phyloP scores from a whole-genome alignment of 2,329 filamentous ascomycete species.

The Metarhizium rileyi region DNA sequence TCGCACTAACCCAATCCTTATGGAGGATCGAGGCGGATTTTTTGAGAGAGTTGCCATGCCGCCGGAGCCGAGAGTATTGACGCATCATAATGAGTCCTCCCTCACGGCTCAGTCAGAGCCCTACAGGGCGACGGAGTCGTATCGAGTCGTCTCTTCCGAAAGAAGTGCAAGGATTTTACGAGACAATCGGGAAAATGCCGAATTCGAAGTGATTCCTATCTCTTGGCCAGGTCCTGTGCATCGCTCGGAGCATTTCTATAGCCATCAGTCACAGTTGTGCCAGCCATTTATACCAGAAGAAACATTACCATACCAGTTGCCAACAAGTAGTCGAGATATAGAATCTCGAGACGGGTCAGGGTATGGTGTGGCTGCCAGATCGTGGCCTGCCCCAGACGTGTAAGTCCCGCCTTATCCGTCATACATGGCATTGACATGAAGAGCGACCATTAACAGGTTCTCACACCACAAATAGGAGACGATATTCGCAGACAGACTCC shows the following conservation, averaged over 20 bases:
- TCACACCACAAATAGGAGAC: neutral
- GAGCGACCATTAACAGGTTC: neutral
- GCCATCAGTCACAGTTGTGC: neutral
- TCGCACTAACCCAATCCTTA: constrained; percentile 24
- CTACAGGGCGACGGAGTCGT: constrained; percentile 7
- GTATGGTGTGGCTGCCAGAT: neutral
- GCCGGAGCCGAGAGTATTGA: neutral
- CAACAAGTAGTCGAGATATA: neutral
- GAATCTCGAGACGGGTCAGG: neutral
- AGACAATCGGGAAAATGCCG: constrained; percentile 11
- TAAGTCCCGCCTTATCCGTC: neutral
- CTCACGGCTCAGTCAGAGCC: constrained; percentile 4
- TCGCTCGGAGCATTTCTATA: neutral
- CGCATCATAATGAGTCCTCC: neutral
- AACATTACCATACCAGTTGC: neutral
- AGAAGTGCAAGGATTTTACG: constrained; percentile 12
- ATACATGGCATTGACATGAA: neutral
- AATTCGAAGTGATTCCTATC: constrained; percentile 12
- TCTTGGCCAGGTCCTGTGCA: neutral
- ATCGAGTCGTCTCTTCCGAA: constrained; percentile 12
- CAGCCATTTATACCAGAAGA: neutral
- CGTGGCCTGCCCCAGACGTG: neutral
- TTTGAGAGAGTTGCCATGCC: constrained; percentile 21
- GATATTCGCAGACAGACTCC: neutral
- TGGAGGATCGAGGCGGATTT: constrained; percentile 31